These are phyloP conservation scores for Ustilago vetiveriae DNA, from an alignment of 1,284 basidiomycete genomes.

Conservation along the genomic window DNA sequence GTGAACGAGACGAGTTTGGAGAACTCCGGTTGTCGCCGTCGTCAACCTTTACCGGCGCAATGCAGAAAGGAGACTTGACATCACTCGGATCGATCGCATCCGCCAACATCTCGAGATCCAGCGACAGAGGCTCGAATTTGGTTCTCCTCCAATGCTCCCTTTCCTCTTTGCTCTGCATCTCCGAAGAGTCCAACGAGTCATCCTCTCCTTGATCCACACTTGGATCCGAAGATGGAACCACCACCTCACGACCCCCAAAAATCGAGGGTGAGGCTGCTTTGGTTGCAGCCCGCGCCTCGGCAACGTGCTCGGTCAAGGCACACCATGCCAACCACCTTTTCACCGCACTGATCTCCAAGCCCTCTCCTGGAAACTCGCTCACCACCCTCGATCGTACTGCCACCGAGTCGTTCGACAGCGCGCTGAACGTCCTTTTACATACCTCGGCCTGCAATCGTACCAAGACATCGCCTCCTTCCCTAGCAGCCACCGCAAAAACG, in stretches of 20 bases:
- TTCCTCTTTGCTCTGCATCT: background rate
- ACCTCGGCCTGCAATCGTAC: slow-evolving; percentile 14
- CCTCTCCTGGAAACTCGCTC: slow-evolving; percentile 11
- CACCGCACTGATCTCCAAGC: slow-evolving; percentile 3
- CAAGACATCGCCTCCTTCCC: background rate
- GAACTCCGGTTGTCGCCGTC: background rate
- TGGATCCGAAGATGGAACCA: slow-evolving; percentile 11
- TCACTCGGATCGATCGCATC: slow-evolving; percentile 17
- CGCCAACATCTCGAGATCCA: slow-evolving; percentile 18
- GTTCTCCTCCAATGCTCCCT: slow-evolving; percentile 2
- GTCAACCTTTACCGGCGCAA: background rate
- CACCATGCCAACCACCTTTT: slow-evolving; percentile 29
- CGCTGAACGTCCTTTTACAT: slow-evolving; percentile 11
- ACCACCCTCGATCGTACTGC: slow-evolving; percentile 22
- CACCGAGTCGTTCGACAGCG: slow-evolving; percentile 5
- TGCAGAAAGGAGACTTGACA: slow-evolving; percentile 21
- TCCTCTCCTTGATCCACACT: slow-evolving; percentile 5
- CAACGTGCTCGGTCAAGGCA: slow-evolving; percentile 26
- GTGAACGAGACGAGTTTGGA: background rate
- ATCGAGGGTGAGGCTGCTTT: background rate
- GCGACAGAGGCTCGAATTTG: slow-evolving; percentile 7
- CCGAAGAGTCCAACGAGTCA: background rate
- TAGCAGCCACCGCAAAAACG: slow-evolving; percentile 12
- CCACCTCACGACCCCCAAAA: background rate
- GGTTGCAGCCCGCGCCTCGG: background rate